Base-by-base conservation (phyloP, 2,329 filamentous ascomycete species). In the Triangularia verruculosa region DNA sequence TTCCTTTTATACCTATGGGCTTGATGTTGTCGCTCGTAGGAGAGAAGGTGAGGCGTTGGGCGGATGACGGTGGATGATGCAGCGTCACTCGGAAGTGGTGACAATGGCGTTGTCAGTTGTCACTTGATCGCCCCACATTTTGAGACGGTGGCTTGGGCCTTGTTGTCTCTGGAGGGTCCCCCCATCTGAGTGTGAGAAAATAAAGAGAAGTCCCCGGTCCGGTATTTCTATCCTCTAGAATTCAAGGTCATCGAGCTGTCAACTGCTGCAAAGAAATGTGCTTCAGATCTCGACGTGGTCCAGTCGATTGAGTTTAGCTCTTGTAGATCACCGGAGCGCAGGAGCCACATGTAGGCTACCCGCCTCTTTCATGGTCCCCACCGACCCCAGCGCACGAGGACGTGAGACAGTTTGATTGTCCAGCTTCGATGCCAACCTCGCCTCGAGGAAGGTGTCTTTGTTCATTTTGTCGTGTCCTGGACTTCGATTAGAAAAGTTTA, bases 31-130 rank as follows among this genome's bases (percentile, higher is more conserved):
- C 39, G 39, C 9, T 47, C 7, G 39, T 47, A 47, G 30, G 11
- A 20, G 39, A 20, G 39, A 47, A 39, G 15, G 34, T 3, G 39
- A 2, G 39, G 17, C n/a, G 39, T 20, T 20, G 39, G n/a, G 20
- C n/a, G 39, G n/a, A 47, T 47, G 39, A 47, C 39, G 39, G 39
- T 20, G 39, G 39, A 59, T 57, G 52, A 60, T 32, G 59, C 57
- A 61, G 52, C 58, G 61, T 57, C 57, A 59, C 55, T 63, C 58
- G 61, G 52, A 61, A 65, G 56, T 65, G 61, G 64, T 61, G 54
- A 61, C 30, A 56, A 63, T 63, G 61, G 58, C 58, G 39, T 61
- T 61, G 27, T 55, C 53, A 51, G 39, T 24, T 47, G 39, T 47
- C 39, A 47, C 39, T 47, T 47, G 39, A 47, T 60, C 57, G 64